These are phyloP conservation scores for Arthrobotrys conoides DNA, from an alignment of 2,329 filamentous ascomycete species.

Conservation along the genomic window DNA sequence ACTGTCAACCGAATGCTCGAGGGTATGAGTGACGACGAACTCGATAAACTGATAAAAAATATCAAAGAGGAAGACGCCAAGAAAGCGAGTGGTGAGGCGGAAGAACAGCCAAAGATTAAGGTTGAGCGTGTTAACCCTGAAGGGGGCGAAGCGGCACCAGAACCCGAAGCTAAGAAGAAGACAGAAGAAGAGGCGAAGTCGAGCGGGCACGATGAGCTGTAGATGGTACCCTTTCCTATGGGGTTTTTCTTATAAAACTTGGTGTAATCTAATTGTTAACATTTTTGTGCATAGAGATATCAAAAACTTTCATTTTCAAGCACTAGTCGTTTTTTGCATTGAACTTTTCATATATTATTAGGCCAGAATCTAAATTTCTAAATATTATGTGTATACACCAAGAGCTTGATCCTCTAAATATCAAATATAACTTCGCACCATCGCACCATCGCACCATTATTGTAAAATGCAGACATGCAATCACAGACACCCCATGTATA, in stretches of 20 bases:
- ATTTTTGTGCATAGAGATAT: conserved; percentile 51
- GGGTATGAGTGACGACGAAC: conserved; percentile 61
- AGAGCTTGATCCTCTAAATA: not conserved
- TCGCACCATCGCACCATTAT: too few species aligned
- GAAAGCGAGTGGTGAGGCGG: conserved; percentile 46
- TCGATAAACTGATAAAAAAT: conserved; percentile 55
- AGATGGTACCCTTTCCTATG: conserved; percentile 27
- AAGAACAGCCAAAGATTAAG: conserved; percentile 34
- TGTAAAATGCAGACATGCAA: not conserved
- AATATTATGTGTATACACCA: too few species aligned
- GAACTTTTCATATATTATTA: too few species aligned
- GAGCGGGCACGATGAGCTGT: conserved; percentile 62
- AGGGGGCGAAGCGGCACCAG: not conserved
- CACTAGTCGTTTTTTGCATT: not conserved
- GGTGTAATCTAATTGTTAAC: conserved; percentile 3
- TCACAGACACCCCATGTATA: not conserved
- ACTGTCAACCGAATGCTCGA: conserved; percentile 88
- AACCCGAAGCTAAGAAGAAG: conserved; percentile 20
- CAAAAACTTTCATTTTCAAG: conserved; percentile 14
- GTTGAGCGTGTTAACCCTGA: not conserved
- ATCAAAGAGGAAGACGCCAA: conserved; percentile 18
- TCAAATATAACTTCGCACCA: not conserved
- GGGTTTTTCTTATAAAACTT: conserved; percentile 9
- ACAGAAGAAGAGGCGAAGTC: conserved; percentile 48
- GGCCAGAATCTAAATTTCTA: too few species aligned